Evolutionary conservation across 2,329 filamentous ascomycete genomes (phyloP), one percentile per base, ranked within the genome.

Genomic region (Talaromyces funiculosus): DNA sequence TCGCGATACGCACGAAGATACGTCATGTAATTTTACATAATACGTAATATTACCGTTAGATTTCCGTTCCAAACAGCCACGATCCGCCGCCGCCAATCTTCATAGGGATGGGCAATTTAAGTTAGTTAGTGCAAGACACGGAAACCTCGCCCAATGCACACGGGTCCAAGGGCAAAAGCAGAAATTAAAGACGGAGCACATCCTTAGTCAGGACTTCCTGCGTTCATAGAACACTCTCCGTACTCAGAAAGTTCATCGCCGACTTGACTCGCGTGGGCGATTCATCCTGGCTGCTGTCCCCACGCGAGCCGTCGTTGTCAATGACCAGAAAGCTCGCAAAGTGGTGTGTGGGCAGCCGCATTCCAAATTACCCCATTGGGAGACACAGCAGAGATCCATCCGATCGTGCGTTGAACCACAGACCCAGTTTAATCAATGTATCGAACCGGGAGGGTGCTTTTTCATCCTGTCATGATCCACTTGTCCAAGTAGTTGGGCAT

Each of bases 81-180:
- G 55, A 57, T 57, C 55, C 54, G 54, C 54, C 54, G 54, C 54
- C 54, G 42, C 40, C 38, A 57, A 47, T 57, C 54, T 45, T 26
- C 40, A 43, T 47, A 45, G 38, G 22, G 53, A 54, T 54, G 33
- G 53, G 51, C 53, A 40, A 29, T 54, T 49, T 51, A 55, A 40
- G 37, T 42, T 55, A 24, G 12, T 42, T 33, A 42, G 53, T 40
- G 20, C 26, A 14, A 35, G 29, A 51, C 29, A 51, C n/a, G 47
- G n/a, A 51, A 29, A 35, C 29, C 8, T 33, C 20, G 53, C 18
- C 55, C 33, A 57, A 33, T 31, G 29, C 10, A 33, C 47, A 51
- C 29, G 47, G 47, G 35, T 35, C 26, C 18, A 22, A 22, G 47
- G 29, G 43, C 43, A 47, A 14, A n/a, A 20, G 7, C 29, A 51